Conservation (phyloP, 108 stramenopile species). For the Skeletonema tropicum region DNA sequence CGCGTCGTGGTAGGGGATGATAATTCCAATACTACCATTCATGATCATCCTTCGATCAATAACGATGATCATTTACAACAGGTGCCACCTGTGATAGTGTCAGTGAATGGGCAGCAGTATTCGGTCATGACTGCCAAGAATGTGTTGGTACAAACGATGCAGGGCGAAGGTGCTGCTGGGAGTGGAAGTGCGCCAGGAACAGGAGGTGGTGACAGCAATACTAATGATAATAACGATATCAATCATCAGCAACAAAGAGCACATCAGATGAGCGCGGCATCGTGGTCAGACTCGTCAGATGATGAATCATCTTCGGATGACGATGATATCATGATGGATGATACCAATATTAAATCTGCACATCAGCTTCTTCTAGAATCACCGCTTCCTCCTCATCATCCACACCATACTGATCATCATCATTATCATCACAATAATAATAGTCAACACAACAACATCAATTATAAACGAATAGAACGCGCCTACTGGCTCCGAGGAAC, state of each 20-base stretch:
- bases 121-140: conserved; percentile 69
- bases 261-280: conserved; percentile 5
- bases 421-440: neutral
- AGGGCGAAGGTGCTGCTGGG: neutral
- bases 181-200: no score
- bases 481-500: conserved; percentile 87
- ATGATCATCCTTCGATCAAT: neutral
- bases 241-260: conserved; percentile 2
- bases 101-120: conserved; percentile 11
- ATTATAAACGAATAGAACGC: conserved; percentile 33
- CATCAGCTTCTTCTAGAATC: neutral
- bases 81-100: neutral
- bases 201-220: neutral
- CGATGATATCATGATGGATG: conserved; percentile 30
- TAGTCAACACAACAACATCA: conserved; percentile 15
- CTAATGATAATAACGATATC: neutral
- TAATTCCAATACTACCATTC: neutral
- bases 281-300: conserved; percentile 25
- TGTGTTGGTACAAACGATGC: conserved; percentile 64
- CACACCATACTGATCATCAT: neutral
- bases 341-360: neutral
- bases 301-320: conserved; percentile 11
- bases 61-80: neutral
- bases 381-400: conserved; percentile 22
- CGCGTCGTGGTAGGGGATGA: conserved; percentile 16